phyloP scores from a whole-genome alignment of 2,329 filamentous ascomycete species.

The Xylaria arbuscula region DNA sequence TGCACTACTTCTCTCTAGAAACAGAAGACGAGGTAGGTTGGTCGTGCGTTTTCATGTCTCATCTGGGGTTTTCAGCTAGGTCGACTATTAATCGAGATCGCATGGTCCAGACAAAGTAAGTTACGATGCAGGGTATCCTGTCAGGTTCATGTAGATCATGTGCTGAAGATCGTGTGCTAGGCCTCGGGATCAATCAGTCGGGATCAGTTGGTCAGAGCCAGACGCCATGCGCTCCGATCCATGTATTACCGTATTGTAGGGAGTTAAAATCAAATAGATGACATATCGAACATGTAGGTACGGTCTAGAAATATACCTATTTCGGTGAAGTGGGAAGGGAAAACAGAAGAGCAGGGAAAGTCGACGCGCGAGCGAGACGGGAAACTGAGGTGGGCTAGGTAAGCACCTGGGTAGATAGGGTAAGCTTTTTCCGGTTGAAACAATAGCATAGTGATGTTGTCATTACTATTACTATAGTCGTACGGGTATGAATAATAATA shows the following conservation, averaged over 20 bases:
- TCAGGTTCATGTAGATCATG: not conserved
- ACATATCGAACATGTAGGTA: not conserved
- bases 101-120: constrained; percentile 11
- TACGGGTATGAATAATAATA: too few species aligned
- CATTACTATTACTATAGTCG: not conserved
- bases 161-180: not conserved
- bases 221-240: not conserved
- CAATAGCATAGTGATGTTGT: constrained; percentile 19
- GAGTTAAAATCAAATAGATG: not conserved
- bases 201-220: constrained; percentile 1
- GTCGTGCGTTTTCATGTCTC: constrained; percentile 19
- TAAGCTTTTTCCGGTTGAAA: constrained; percentile 20
- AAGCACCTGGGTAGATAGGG: not conserved
- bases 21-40: constrained; percentile 1
- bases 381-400: constrained; percentile 11
- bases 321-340: not conserved
- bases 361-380: constrained; percentile 6
- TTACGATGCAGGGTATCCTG: constrained; percentile 22
- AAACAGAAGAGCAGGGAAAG: not conserved
- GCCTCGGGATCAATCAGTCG: not conserved
- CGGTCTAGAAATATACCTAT: not conserved
- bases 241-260: not conserved
- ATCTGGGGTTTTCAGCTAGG: constrained; percentile 8
- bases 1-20: constrained; percentile 1
- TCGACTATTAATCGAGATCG: constrained; percentile 24